Conservation (phyloP, 2,329 filamentous ascomycete species). For the Colletotrichum tropicale region DNA sequence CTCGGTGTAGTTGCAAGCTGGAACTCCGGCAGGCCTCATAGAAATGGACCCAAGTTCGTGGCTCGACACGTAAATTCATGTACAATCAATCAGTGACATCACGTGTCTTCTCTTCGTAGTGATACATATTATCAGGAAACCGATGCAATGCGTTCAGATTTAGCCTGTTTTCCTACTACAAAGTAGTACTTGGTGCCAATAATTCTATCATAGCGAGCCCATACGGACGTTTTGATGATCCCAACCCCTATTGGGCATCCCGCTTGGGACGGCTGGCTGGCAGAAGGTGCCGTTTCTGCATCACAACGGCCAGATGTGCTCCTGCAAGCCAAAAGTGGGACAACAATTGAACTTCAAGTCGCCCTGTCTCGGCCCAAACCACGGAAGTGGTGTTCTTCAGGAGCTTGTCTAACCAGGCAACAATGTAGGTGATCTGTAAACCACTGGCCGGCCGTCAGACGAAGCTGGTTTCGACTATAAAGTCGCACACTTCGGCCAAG, state of each 20-base stretch:
- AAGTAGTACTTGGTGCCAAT: not conserved
- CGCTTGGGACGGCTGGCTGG: not conserved
- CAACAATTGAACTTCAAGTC: not conserved
- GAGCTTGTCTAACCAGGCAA: not conserved
- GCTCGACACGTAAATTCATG: not conserved
- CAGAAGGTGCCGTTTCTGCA: not conserved
- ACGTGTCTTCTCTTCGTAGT: not conserved
- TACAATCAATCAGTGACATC: not conserved
- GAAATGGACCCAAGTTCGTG: not conserved
- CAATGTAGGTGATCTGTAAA: not conserved
- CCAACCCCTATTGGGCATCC: not conserved
- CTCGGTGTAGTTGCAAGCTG: not conserved
- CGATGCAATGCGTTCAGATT: not conserved
- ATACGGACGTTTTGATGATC: not conserved
- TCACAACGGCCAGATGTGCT: not conserved
- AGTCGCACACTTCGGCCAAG: slow-evolving; percentile 48
- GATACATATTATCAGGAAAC: not conserved
- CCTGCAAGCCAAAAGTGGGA: not conserved
- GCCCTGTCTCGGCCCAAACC: not conserved
- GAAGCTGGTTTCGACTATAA: slow-evolving; percentile 48
- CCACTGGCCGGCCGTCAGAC: slow-evolving; percentile 28
- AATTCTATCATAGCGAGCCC: not conserved
- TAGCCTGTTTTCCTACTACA: not conserved
- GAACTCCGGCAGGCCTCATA: not conserved
- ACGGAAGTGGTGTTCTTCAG: not conserved